A percentile compares a stretch with the other conserved stretches of the same genome.
Evolutionary conservation across 2,329 filamentous ascomycete species (phyloP).

Genomic region (Colletotrichum sp.): DNA sequence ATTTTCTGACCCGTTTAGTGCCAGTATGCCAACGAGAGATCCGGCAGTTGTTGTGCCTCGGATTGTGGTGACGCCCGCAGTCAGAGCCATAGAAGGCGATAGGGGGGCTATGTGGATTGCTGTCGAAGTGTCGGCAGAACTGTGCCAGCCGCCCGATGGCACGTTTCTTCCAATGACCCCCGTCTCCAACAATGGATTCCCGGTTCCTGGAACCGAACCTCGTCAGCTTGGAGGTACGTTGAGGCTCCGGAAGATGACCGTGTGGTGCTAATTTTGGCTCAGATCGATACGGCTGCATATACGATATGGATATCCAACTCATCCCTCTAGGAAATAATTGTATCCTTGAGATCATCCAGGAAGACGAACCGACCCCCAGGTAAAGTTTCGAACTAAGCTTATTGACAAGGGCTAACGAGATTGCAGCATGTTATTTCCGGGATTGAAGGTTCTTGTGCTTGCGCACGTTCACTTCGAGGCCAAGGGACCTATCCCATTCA

Average conservation of each 20-base stretch:
- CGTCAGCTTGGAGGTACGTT: not conserved
- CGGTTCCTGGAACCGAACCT: not conserved
- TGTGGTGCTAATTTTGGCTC: not conserved
- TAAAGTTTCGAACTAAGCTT: conserved; percentile 28
- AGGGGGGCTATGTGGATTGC: conserved; percentile 50
- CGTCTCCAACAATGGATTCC: not conserved
- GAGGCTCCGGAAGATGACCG: not conserved
- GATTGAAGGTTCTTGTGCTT: conserved; percentile 53
- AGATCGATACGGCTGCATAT: conserved; percentile 47
- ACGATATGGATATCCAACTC: conserved; percentile 53
- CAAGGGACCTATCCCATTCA: not conserved
- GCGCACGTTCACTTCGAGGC: conserved; percentile 45
- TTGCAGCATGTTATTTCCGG: conserved; percentile 44
- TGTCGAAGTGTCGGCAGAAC: conserved; percentile 50
- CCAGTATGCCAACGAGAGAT: not conserved
- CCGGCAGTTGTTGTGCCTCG: conserved; percentile 43
- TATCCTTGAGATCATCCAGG: conserved; percentile 47
- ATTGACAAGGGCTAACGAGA: not conserved
- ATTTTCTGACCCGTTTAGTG: not conserved
- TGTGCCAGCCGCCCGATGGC: conserved; percentile 27
- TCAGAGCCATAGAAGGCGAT: conserved; percentile 36
- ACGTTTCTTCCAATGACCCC: not conserved
- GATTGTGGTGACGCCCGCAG: conserved; percentile 49
- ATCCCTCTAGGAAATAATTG: conserved; percentile 43
- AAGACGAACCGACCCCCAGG: conserved; percentile 47